Evolutionary conservation across 345 rosid species (phyloP).

Genomic region (Syzygium oleosum): DNA sequence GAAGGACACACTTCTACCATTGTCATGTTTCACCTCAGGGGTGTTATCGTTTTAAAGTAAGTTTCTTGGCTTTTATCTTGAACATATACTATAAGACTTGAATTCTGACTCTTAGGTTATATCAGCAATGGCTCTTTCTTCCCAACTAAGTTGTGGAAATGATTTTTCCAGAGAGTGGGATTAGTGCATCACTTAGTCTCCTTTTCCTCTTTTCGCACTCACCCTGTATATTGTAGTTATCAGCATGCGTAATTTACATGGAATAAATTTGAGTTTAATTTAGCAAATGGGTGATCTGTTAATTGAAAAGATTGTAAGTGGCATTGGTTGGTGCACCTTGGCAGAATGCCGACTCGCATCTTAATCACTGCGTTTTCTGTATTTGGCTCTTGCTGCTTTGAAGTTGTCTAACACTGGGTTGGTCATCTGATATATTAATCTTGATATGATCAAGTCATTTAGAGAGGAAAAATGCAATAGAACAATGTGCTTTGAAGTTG

Average conservation of each 20-base stretch:
- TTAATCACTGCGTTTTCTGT: not conserved
- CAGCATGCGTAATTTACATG: not conserved
- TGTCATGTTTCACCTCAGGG: constrained; percentile 46
- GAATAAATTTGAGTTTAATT: not conserved
- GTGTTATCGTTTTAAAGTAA: constrained; percentile 45
- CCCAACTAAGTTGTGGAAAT: not conserved
- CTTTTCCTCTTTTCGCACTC: not conserved
- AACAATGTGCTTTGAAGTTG: not conserved
- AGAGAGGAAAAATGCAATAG: not conserved
- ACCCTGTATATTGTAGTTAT: not conserved
- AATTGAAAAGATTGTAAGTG: not conserved
- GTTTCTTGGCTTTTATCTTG: not conserved
- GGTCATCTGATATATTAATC: not conserved
- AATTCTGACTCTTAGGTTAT: not conserved
- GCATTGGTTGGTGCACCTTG: not conserved
- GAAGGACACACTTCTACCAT: constrained; percentile 33
- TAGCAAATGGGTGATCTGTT: not conserved
- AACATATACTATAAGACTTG: not conserved
- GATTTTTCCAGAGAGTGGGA: not conserved
- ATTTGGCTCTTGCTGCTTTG: not conserved
- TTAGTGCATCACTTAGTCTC: not conserved
- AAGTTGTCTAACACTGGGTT: not conserved
- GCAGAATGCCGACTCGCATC: not conserved
- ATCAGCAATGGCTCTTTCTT: not conserved
- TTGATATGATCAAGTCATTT: not conserved